Evolutionary conservation across 2,329 filamentous ascomycete species (phyloP).

Genomic region (Lithohypha guttulata): DNA sequence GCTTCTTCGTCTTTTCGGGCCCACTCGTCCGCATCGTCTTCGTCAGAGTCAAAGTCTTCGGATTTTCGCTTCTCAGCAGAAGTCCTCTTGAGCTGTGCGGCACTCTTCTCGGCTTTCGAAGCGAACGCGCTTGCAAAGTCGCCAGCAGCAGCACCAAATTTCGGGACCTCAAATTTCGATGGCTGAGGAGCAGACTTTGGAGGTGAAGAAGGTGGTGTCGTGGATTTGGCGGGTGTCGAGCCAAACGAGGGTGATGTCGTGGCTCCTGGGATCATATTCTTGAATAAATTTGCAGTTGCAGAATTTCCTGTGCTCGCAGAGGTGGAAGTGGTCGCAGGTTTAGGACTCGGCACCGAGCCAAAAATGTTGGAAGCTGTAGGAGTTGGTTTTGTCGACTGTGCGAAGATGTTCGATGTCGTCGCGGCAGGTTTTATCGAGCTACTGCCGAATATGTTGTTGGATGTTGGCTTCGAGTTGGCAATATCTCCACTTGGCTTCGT

Average conservation of each 20-base stretch:
- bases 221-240: conserved; percentile 11
- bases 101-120: conserved; percentile 24
- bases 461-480: background rate
- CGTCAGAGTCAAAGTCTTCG: conserved; percentile 42
- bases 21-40: conserved; percentile 41
- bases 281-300: background rate
- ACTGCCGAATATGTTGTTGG: no score
- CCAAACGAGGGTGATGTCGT: background rate
- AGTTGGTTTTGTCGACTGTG: background rate
- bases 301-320: conserved; percentile 2
- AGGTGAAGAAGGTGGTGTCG: conserved; percentile 19
- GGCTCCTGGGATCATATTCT: background rate
- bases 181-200: conserved; percentile 12
- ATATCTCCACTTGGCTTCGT: conserved; percentile 3
- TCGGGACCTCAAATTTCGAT: conserved; percentile 24
- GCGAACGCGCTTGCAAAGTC: conserved; percentile 37
- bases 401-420: background rate
- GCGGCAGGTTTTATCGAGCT: conserved; percentile 2
- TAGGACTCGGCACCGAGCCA: background rate
- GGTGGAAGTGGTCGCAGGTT: background rate
- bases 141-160: conserved; percentile 24
- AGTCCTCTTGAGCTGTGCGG: conserved; percentile 32
- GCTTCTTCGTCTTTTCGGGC: conserved; percentile 36
- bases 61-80: conserved; percentile 39
- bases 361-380: conserved; percentile 1